These are phyloP conservation scores for Toxicodendron radicans DNA, from an alignment of 345 rosid genomes.

Conservation along the genomic window DNA sequence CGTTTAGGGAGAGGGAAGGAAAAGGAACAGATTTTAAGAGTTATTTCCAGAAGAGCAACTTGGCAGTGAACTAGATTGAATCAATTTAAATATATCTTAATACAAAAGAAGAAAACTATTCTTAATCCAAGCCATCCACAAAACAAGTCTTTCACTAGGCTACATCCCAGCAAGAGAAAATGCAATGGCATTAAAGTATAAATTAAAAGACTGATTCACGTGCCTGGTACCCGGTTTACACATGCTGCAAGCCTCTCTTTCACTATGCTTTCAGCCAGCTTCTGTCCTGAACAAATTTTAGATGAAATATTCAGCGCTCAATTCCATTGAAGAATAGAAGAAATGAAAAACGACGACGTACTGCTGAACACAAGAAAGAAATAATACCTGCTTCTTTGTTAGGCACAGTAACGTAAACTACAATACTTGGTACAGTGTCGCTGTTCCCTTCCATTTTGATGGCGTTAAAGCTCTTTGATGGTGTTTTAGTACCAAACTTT, in stretches of 20 bases:
- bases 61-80: background rate
- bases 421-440: constrained; percentile 70
- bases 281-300: constrained; percentile 55
- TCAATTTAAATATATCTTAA: background rate
- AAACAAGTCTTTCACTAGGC: background rate
- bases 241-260: constrained; percentile 91
- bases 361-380: background rate
- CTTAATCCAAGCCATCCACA: too few species aligned
- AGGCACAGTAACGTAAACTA: constrained; percentile 88
- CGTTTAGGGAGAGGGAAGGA: background rate
- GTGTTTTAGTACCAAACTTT: constrained; percentile 40
- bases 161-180: constrained; percentile 1
- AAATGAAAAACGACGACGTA: background rate
- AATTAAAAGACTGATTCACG: constrained; percentile 9
- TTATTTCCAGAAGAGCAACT: background rate
- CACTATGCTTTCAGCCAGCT: constrained; percentile 81
- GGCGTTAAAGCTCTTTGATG: constrained; percentile 21
- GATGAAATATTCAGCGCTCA: background rate
- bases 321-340: background rate
- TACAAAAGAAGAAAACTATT: background rate
- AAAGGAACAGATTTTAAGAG: background rate
- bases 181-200: too few species aligned
- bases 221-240: constrained; percentile 86
- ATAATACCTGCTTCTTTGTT: constrained; percentile 74
- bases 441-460: constrained; percentile 64